Conservation (phyloP, 2,329 filamentous ascomycete genomes). For the Ophiostoma fasciatum region DNA sequence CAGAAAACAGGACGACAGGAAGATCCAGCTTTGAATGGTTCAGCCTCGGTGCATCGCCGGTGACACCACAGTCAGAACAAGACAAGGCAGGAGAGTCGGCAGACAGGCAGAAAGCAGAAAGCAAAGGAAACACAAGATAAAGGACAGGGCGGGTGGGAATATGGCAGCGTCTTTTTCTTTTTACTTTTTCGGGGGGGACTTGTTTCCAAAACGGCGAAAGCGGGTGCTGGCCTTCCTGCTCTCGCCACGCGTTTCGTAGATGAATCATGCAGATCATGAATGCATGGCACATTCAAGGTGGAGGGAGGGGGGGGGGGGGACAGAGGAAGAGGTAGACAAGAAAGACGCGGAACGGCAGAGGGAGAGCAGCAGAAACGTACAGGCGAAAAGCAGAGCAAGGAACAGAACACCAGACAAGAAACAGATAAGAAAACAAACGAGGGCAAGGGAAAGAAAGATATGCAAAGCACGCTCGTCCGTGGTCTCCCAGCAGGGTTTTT, state of each 20-base stretch:
- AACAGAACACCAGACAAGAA: not conserved
- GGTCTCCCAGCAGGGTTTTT: no score
- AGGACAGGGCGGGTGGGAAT: not conserved
- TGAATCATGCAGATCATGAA: conserved; percentile 13
- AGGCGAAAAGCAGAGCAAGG: not conserved
- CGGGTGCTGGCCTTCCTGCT: not conserved
- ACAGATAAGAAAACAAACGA: not conserved
- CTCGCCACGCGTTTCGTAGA: conserved; percentile 15
- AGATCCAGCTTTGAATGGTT: no score
- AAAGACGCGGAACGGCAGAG: not conserved
- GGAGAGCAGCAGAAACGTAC: not conserved
- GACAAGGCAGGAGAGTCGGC: no score
- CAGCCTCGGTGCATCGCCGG: no score
- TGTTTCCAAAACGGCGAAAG: not conserved
- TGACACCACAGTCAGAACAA: no score
- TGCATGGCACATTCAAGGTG: not conserved
- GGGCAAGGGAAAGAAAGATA: not conserved
- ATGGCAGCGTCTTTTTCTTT: not conserved
- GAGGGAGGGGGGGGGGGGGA: not conserved
- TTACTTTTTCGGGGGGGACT: no score
- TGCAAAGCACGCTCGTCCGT: not conserved
- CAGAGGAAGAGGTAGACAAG: not conserved
- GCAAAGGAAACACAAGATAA: not conserved
- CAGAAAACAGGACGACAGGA: no score
- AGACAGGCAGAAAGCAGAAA: not conserved